Conservation (phyloP, 352 stramenopile species). For the Phytopythium helicoides region DNA sequence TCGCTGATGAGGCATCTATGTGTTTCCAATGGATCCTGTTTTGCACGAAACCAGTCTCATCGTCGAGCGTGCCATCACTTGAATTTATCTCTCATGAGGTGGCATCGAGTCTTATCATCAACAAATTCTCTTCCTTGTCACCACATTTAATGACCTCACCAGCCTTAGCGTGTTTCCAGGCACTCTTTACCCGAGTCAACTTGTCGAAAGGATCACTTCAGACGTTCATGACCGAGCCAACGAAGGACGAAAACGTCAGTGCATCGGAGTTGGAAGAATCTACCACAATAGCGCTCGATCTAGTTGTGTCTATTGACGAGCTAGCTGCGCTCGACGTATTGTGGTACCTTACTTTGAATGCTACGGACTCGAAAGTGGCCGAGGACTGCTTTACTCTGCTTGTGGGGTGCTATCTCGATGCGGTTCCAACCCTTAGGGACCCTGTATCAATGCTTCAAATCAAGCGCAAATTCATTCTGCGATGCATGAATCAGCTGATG, state of each 20-base stretch:
- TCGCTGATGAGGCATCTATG: slow-evolving; percentile 48
- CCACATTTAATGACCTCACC: slow-evolving; percentile 36
- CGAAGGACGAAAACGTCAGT: not conserved
- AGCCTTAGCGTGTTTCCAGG: slow-evolving; percentile 63
- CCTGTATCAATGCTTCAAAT: slow-evolving; percentile 20
- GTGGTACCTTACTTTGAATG: slow-evolving; percentile 56
- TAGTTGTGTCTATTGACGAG: slow-evolving; percentile 30
- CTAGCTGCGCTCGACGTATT: slow-evolving; percentile 51
- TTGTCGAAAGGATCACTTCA: slow-evolving; percentile 31
- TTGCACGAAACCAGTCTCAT: slow-evolving; percentile 36
- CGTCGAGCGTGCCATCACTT: slow-evolving; percentile 1
- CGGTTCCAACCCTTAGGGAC: slow-evolving; percentile 27
- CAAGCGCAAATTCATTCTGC: slow-evolving; percentile 55
- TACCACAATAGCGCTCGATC: slow-evolving; percentile 16
- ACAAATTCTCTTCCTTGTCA: slow-evolving; percentile 41
- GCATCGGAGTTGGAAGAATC: slow-evolving; percentile 9
- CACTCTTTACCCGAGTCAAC: slow-evolving; percentile 67
- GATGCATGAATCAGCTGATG: slow-evolving; percentile 47
- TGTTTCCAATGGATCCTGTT: slow-evolving; percentile 79
- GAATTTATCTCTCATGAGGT: slow-evolving; percentile 24
- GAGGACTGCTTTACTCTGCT: slow-evolving; percentile 67
- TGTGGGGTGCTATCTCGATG: slow-evolving; percentile 53
- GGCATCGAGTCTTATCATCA: slow-evolving; percentile 28
- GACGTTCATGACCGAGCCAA: slow-evolving; percentile 12
- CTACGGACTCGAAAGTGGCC: slow-evolving; percentile 37